phyloP scores from a whole-genome alignment of 768 basidiomycete species.

The Lyophyllum shimeji region DNA sequence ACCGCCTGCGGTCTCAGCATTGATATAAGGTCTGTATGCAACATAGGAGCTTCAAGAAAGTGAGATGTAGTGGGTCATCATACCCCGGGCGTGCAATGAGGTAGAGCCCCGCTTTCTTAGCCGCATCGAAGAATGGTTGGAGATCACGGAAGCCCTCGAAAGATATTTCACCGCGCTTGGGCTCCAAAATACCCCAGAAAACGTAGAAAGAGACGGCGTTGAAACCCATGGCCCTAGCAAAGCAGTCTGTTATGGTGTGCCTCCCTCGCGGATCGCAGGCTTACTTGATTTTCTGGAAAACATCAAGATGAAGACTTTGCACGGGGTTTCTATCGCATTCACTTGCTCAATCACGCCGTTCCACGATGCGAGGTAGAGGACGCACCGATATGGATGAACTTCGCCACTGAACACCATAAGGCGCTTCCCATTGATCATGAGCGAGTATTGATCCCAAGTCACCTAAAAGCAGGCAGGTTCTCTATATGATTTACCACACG shows the following conservation, averaged over 20 bases:
- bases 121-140: constrained; percentile 55
- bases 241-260: not conserved
- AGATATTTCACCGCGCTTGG: constrained; percentile 48
- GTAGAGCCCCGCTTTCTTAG: constrained; percentile 53
- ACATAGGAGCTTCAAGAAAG: not conserved
- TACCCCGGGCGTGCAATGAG: constrained; percentile 53
- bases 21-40: constrained; percentile 38
- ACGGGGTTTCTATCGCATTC: constrained; percentile 32
- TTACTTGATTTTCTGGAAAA: constrained; percentile 45
- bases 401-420: constrained; percentile 42
- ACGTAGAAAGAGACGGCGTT: constrained; percentile 45
- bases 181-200: constrained; percentile 44
- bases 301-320: constrained; percentile 40
- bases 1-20: constrained; percentile 50
- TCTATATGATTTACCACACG: not conserved
- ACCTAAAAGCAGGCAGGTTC: constrained; percentile 25
- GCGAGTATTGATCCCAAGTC: constrained; percentile 45
- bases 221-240: constrained; percentile 37
- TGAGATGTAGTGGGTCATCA: not conserved
- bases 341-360: not conserved
- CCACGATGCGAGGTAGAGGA: not conserved
- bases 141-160: constrained; percentile 56
- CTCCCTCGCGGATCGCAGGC: not conserved
- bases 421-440: constrained; percentile 39
- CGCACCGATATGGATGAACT: constrained; percentile 41